These are phyloP conservation scores for Spatholobus suberectus DNA, from an alignment of 306 rosid genomes.

Conservation along the genomic window DNA sequence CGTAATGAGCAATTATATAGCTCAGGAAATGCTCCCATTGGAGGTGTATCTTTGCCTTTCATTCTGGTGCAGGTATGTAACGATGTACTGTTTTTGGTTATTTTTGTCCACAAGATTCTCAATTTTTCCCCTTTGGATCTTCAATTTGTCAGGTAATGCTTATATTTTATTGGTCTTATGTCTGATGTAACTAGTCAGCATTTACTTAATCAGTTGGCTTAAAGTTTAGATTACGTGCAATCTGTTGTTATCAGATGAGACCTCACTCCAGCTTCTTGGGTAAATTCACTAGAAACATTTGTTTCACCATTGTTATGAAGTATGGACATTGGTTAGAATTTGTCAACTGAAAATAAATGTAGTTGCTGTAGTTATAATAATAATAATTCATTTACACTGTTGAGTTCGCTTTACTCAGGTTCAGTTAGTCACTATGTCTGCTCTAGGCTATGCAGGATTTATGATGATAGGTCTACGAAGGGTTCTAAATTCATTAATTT, in stretches of 20 bases:
- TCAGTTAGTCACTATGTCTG: background rate
- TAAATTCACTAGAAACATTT: background rate
- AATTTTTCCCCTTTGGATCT: constrained; percentile 18
- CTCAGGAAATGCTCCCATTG: constrained; percentile 87
- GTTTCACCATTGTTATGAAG: background rate
- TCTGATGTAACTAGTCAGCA: background rate
- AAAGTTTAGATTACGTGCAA: background rate
- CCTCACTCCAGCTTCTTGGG: background rate
- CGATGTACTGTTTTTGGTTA: constrained; percentile 32
- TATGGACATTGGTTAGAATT: background rate
- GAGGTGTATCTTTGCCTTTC: constrained; percentile 97
- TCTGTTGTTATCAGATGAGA: background rate
- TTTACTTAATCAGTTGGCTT: background rate
- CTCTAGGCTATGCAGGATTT: background rate
- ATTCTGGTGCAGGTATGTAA: constrained; percentile 89
- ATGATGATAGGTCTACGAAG: background rate
- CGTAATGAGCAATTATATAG: constrained; percentile 88
- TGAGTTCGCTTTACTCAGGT: background rate
- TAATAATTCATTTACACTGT: background rate
- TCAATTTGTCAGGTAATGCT: constrained; percentile 4
- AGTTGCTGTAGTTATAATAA: background rate
- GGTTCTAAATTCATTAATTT: background rate
- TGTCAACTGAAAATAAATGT: background rate
- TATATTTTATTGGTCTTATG: background rate
- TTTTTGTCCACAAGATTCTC: constrained; percentile 16